A percentile compares a stretch with the other conserved stretches of the same genome.
phyloP scores from a whole-genome alignment of 768 basidiomycete genomes.

The Hygrocybe coccinea region DNA sequence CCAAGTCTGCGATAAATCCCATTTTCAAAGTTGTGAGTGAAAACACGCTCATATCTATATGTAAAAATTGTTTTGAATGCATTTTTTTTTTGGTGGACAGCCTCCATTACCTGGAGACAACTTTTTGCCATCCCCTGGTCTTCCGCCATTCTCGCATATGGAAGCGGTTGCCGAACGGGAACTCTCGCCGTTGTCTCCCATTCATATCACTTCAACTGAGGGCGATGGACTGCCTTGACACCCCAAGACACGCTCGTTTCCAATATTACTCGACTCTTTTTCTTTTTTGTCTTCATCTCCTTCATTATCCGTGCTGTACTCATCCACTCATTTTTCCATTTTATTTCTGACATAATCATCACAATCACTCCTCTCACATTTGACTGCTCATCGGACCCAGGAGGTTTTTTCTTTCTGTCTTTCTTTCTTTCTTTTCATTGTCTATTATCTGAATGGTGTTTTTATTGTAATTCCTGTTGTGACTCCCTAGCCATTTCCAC shows the following conservation, averaged over 20 bases:
- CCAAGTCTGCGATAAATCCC: constrained; percentile 73
- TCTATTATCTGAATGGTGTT: constrained; percentile 28
- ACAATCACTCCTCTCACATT: constrained; percentile 15
- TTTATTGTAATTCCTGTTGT: neutral
- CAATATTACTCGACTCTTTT: constrained; percentile 13
- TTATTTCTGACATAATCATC: constrained; percentile 11
- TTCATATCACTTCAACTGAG: constrained; percentile 59
- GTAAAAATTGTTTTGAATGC: constrained; percentile 37
- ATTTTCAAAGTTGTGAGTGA: constrained; percentile 88
- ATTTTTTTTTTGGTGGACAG: constrained; percentile 36
- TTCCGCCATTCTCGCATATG: constrained; percentile 76
- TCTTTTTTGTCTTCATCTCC: constrained; percentile 9
- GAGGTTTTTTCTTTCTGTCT: no score
- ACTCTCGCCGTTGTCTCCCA: constrained; percentile 64
- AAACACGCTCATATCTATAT: constrained; percentile 34
- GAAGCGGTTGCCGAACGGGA: constrained; percentile 78
- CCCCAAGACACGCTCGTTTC: constrained; percentile 16
- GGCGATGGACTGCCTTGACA: constrained; percentile 36
- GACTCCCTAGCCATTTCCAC: neutral
- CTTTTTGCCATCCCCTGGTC: constrained; percentile 41
- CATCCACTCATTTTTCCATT: constrained; percentile 20
- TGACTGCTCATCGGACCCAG: constrained; percentile 37
- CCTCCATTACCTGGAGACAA: constrained; percentile 48
- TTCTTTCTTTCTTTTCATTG: no score
- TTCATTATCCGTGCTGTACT: constrained; percentile 15